phyloP scores from a whole-genome alignment of 495 filamentous ascomycete genomes.

The Pseudoneurospora amorphoporcata region DNA sequence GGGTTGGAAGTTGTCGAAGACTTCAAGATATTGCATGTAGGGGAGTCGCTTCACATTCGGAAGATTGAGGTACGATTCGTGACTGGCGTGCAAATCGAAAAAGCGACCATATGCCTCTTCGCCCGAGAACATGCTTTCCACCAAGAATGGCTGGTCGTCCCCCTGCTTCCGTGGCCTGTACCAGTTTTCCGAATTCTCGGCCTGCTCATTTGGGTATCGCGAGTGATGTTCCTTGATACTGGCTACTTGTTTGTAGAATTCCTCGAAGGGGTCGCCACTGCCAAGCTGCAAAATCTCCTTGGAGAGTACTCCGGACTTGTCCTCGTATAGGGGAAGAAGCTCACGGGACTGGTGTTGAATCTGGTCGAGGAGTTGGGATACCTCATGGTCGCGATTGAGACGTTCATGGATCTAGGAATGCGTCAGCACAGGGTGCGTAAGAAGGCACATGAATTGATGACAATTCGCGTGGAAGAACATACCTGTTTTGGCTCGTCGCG shows the following conservation, averaged over 20 bases:
- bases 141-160: constrained; percentile 58
- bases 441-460: neutral
- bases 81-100: constrained; percentile 72
- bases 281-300: constrained; percentile 77
- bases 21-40: constrained; percentile 84
- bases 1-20: constrained; percentile 76
- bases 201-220: constrained; percentile 85
- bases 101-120: constrained; percentile 88
- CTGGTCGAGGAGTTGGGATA: constrained; percentile 72
- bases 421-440: constrained; percentile 16
- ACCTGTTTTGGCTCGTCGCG: constrained; percentile 83
- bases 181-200: constrained; percentile 87
- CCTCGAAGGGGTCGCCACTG: constrained; percentile 80
- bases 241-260: constrained; percentile 77
- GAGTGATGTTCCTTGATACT: constrained; percentile 80
- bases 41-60: constrained; percentile 69
- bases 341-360: constrained; percentile 78
- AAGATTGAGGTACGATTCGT: constrained; percentile 85
- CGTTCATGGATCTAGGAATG: constrained; percentile 66
- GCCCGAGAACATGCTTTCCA: constrained; percentile 89
- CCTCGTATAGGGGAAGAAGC: constrained; percentile 75
- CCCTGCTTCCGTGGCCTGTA: constrained; percentile 57
- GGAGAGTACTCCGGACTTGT: constrained; percentile 57
- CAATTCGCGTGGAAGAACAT: constrained; percentile 23
- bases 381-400: constrained; percentile 80